Conservation (phyloP, 331 rosid species). For the Phaseolus coccineus region DNA sequence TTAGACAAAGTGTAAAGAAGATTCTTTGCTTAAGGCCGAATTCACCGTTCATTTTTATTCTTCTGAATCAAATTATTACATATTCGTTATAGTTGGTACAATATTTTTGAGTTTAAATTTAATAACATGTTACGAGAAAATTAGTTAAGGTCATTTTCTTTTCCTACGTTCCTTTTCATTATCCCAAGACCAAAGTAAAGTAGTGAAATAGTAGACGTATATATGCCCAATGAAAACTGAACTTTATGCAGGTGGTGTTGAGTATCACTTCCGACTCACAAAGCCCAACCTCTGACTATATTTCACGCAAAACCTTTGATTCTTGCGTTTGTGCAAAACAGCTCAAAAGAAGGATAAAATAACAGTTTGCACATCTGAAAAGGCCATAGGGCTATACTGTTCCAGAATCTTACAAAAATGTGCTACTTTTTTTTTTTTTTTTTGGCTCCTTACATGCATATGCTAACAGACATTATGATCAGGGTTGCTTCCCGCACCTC, state of each 20-base stretch:
- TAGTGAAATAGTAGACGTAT: neutral
- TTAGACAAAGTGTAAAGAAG: conserved; percentile 45
- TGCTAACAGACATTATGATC: too few species aligned
- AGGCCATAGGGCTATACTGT: conserved; percentile 1
- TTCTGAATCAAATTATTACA: conserved; percentile 8
- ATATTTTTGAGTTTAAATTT: too few species aligned
- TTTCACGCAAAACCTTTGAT: conserved; percentile 1
- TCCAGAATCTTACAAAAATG: neutral
- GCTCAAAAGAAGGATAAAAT: neutral
- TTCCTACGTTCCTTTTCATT: conserved; percentile 4
- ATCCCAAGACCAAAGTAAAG: conserved; percentile 18
- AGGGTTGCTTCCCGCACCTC: too few species aligned
- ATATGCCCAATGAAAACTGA: neutral
- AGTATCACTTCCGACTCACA: conserved; percentile 27
- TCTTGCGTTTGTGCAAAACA: neutral
- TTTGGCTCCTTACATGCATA: neutral
- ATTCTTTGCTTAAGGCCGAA: conserved; percentile 71
- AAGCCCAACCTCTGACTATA: neutral
- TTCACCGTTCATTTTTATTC: conserved; percentile 44
- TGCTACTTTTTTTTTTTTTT: neutral
- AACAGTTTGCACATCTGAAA: neutral
- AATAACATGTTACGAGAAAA: too few species aligned
- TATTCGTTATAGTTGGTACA: too few species aligned
- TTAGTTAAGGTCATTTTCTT: neutral
- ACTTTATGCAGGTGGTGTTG: conserved; percentile 13